Evolutionary conservation across 2,329 filamentous ascomycete species (phyloP).

Genomic region (Emergomyces orientalis): DNA sequence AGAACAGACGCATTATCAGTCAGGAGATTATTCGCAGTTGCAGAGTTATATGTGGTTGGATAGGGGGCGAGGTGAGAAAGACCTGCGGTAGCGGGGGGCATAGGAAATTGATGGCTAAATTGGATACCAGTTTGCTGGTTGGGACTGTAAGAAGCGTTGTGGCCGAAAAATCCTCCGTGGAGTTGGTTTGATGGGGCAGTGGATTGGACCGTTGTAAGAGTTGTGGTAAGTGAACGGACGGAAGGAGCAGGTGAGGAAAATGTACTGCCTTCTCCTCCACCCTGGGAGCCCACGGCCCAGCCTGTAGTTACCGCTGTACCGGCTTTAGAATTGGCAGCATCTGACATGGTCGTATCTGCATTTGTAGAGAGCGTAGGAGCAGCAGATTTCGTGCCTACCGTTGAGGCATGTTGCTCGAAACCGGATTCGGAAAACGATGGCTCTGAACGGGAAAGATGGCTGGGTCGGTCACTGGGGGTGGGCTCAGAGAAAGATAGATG

Average conservation of each 20-base stretch:
- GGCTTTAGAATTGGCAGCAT: slow-evolving; percentile 67
- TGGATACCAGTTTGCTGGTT: slow-evolving; percentile 36
- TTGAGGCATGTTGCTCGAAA: slow-evolving; percentile 51
- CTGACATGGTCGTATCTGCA: slow-evolving; percentile 63
- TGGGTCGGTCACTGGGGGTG: slow-evolving; percentile 42
- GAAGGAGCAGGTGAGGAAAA: slow-evolving; percentile 58
- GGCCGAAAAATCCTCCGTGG: slow-evolving; percentile 21
- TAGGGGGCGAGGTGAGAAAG: slow-evolving; percentile 49
- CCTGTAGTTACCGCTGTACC: slow-evolving; percentile 63
- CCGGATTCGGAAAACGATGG: slow-evolving; percentile 53
- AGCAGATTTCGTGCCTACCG: slow-evolving; percentile 60
- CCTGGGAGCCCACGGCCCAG: slow-evolving; percentile 54
- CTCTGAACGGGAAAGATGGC: slow-evolving; percentile 47
- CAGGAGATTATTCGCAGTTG: slow-evolving; percentile 54
- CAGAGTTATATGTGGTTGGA: slow-evolving; percentile 49
- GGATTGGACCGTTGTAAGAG: slow-evolving; percentile 57
- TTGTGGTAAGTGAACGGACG: slow-evolving; percentile 56
- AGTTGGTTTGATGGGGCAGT: slow-evolving; percentile 44
- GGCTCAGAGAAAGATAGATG: slow-evolving; percentile 45
- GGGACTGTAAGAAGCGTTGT: slow-evolving; percentile 26
- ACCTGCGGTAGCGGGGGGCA: slow-evolving; percentile 51
- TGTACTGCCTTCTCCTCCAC: slow-evolving; percentile 58
- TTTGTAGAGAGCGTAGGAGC: slow-evolving; percentile 79
- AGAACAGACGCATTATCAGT: slow-evolving; percentile 58
- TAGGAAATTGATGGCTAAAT: slow-evolving; percentile 53